Evolutionary conservation across 2,329 filamentous ascomycete species (phyloP), one percentile per base, ranked within the genome.

Genomic region (Exophiala oligosperma): DNA sequence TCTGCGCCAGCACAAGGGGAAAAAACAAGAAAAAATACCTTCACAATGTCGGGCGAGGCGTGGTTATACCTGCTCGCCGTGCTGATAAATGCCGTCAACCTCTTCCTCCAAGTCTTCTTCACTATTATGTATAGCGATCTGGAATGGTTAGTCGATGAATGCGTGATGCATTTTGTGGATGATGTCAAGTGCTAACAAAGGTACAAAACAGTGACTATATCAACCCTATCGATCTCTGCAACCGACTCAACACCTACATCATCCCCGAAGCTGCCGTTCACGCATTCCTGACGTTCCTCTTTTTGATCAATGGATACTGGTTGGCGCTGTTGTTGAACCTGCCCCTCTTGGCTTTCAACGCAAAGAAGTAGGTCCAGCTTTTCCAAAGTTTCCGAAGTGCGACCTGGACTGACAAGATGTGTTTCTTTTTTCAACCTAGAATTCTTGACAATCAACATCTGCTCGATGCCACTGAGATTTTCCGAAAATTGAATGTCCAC

Each of bases 61-160:
- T 97, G 94, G 94, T 83, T 99, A 76, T 99, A 95, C 82, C 87
- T 99, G 71, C 84, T 99, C 78, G 88, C 93, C 79, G 95, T 99
- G 77, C 85, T 99, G 75, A 95, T 99, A 83, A 99, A 99, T 82
- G 94, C 94, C 81, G 92, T 99, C 86, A 99, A 99, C 83, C 85
- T 99, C 73, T 99, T 99, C 79, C 84, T 99, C 58, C 95, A 99
- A 81, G 94, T 99, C 70, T 99, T 99, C 85, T 99, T 99, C 82
- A 99, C 94, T 59, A 99, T 99, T 74, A 99, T 99, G 95, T 99
- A 97, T 81, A 96, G 91, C 78, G 94, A 99, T 84, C 80, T 99
- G 71, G 94, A 99, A 89, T 99, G 94, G 92, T 96, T 81, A 72
- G 90, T 82, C 37, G n/a, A 17, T 23, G 8, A 32, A 29, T 28